Base-by-base conservation (phyloP, 768 basidiomycete genomes). In the Trametes villosa region DNA sequence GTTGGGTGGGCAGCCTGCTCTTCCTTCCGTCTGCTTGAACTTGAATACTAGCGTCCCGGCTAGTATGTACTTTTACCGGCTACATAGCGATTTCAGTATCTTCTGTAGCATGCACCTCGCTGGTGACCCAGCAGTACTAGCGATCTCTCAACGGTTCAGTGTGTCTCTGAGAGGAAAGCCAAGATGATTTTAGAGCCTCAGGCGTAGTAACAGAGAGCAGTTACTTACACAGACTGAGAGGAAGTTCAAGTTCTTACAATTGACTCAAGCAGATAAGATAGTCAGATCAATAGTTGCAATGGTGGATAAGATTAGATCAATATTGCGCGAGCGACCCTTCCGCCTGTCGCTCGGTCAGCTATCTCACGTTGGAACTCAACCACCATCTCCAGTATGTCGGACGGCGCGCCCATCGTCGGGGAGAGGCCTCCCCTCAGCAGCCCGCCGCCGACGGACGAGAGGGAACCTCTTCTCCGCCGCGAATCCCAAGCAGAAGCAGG, bases 401-500 rank as follows among this genome's bases (percentile, higher is more conserved):
- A 46, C 12, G 34, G 18, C 46, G 53, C 46, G 44, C 13, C 45
- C 20, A 46, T n/a, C n/a, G n/a, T n/a, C n/a, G n/a, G n/a, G n/a
- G n/a, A n/a, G n/a, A n/a, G n/a, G n/a, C n/a, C n/a, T n/a, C n/a
- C n/a, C n/a, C n/a, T 47, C 33, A 27, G 31, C 34, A 26, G n/a
- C n/a, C n/a, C n/a, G n/a, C n/a, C 27, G 17, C 54, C 55, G 31
- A 30, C 30, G 47, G 63, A 68, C 59, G 67, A 68, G 49, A 62
- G 63, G 24, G 57, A 62, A 48, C 63, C 67, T n/a, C 61, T 68
- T 31, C 56, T 68, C 47, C 31, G 57, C 46, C 46, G 40, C n/a
- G 64, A 64, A 24, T 27, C 53, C 2, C 49, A 57, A 50, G 48
- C 20, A 12, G 56, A 57, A 42, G 60, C 49, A 38, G 52, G 57